Evolutionary conservation across 495 filamentous ascomycete genomes (phyloP), one percentile per base, ranked within the genome.

Genomic region (Xylaria longipes): DNA sequence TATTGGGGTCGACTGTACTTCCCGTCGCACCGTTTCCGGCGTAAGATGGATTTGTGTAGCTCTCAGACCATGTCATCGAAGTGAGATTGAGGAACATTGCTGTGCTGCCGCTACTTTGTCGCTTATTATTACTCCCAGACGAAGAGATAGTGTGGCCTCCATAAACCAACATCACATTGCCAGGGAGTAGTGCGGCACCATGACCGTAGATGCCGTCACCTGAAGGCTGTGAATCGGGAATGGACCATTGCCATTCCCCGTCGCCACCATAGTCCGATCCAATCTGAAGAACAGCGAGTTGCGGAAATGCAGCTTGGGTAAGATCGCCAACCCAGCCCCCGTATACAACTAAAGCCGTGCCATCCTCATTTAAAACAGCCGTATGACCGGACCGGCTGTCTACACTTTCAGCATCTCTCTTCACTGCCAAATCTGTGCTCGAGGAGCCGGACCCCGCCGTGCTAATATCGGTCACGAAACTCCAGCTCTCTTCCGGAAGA

Each of bases 301-400:
- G 94, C 17, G 95, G 95, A 43, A 88, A 81, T 2, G 95, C 95
- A 20, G 94, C 86, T 39, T 89, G 89, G 25, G 80, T 86, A 0
- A 89, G 83, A 80, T 97, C 90, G 17, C 95, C 95, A 15, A 97
- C 93, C 95, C 95, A 98, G 11, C 95, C 95, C 17, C 95, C 95
- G 74, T 93, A 87, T 5, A 98, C 83, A 57, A 97, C 83, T 14
- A 97, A 81, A 61, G 85, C 88, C 39, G 80, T 88, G 3, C 94
- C 94, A 79, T 97, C 94, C 48, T 89, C 84, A 3, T 89, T 92
- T 8, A 97, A 81, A 7, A 97, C 87, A 12, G 95, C 89, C 0
- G 92, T 93, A 73, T 98, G 95, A 1, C 95, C 95, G 4, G 94
- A 97, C 68, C 95, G 83, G 29, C 93, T 92, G 64, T 96, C 93